Evolutionary conservation across 2,329 filamentous ascomycete species (phyloP).

Genomic region (Graphilbum sp.): DNA sequence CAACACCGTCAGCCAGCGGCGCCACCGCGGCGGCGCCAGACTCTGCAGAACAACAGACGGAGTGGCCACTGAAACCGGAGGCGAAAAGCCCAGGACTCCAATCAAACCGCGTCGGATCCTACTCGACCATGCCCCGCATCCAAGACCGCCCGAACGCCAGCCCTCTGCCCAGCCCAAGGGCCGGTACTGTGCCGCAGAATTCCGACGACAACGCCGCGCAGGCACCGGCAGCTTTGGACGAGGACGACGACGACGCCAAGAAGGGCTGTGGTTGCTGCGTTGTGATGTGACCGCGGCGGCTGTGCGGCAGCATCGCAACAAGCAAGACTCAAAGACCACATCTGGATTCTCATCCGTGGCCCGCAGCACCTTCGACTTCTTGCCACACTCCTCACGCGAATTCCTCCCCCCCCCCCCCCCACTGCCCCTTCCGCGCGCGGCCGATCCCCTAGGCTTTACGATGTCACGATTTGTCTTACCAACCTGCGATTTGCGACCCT

Average conservation of each 20-base stretch:
- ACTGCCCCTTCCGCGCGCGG: not conserved
- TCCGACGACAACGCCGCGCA: constrained; percentile 26
- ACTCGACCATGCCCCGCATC: constrained; percentile 49
- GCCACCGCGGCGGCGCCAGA: not conserved
- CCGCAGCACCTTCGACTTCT: too few relatives aligned
- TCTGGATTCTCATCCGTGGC: too few relatives aligned
- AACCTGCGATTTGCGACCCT: not conserved
- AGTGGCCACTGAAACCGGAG: constrained; percentile 41
- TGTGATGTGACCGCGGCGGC: constrained; percentile 43
- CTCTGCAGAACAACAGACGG: not conserved
- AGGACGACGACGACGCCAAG: constrained; percentile 30
- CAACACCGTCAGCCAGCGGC: constrained; percentile 5
- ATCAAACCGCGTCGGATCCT: constrained; percentile 30
- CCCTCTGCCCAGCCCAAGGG: constrained; percentile 28
- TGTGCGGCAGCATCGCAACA: too few relatives aligned
- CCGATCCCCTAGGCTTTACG: not conserved
- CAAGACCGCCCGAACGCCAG: constrained; percentile 24
- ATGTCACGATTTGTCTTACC: constrained; percentile 3
- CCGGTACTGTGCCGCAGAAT: constrained; percentile 23
- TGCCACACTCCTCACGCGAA: too few relatives aligned
- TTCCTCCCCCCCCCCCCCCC: not conserved
- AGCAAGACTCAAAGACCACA: too few relatives aligned
- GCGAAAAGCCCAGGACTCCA: constrained; percentile 30
- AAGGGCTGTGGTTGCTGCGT: constrained; percentile 55
- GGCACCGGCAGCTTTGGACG: constrained; percentile 33